Percentiles rank a stretch among this genome's conserved stretches.
These are phyloP conservation scores for Ophiostoma himal-ulmi DNA, from an alignment of 2,329 filamentous ascomycete genomes.

Conservation along the genomic window DNA sequence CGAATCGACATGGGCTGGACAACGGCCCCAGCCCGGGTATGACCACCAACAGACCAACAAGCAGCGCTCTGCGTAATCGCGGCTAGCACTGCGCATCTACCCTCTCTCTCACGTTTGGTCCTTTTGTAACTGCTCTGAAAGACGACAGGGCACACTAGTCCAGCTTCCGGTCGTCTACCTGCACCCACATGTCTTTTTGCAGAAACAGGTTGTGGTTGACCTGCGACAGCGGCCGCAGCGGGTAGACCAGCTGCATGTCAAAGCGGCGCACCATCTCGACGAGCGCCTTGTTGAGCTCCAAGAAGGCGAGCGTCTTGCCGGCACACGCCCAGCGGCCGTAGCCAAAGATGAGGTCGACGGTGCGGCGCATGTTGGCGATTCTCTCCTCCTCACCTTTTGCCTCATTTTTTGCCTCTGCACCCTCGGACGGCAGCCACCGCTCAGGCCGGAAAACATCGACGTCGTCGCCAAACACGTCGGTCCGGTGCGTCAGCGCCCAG, in stretches of 20 bases:
- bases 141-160: not conserved
- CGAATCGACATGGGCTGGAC: not conserved
- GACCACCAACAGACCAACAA: not conserved
- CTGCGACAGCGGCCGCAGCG: conserved; percentile 25
- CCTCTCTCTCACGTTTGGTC: too few relatives aligned
- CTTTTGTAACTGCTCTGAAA: too few relatives aligned
- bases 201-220: conserved; percentile 31
- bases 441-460: conserved; percentile 42
- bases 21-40: not conserved
- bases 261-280: conserved; percentile 28
- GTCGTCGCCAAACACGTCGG: conserved; percentile 36
- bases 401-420: not conserved
- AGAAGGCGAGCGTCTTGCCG: conserved; percentile 39
- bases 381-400: not conserved
- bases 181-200: conserved; percentile 32
- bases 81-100: not conserved
- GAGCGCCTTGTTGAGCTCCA: conserved; percentile 38
- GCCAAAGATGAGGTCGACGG: conserved; percentile 38
- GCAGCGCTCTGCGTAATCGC: not conserved
- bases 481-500: conserved; percentile 35
- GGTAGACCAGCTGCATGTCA: conserved; percentile 31
- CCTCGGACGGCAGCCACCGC: conserved; percentile 36
- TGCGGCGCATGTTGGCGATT: conserved; percentile 27
- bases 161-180: conserved; percentile 24
- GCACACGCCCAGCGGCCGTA: conserved; percentile 38